Evolutionary conservation across 2,329 filamentous ascomycete genomes (phyloP).

Genomic region (Fusarium coffeatum): DNA sequence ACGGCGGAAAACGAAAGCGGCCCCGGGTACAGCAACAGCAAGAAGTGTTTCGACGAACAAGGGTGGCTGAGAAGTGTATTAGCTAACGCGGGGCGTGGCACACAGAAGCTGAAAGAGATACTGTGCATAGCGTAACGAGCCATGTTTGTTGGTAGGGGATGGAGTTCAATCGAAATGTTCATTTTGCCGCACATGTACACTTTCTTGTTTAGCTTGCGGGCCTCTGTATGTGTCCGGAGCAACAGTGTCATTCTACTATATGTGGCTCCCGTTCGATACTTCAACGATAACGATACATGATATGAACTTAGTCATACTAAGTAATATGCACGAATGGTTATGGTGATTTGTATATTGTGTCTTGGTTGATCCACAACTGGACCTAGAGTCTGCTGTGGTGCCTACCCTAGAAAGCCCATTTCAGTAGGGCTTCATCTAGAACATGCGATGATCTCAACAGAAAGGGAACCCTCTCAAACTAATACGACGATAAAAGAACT

Average conservation of each 20-base stretch:
- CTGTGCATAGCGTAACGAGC: constrained; percentile 12
- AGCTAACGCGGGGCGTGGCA: constrained; percentile 16
- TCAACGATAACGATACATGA: not conserved
- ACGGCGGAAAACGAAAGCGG: constrained; percentile 67
- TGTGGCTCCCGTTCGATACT: not conserved
- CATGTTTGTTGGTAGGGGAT: constrained; percentile 7
- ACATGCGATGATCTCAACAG: not conserved
- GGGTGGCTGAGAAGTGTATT: constrained; percentile 34
- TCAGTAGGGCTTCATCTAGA: not conserved
- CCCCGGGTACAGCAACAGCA: constrained; percentile 38
- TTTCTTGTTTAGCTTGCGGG: not conserved
- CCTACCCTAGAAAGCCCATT: not conserved
- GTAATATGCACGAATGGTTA: not conserved
- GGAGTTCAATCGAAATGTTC: constrained; percentile 5
- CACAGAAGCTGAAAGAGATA: not conserved
- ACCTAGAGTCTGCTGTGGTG: not conserved
- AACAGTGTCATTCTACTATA: not conserved
- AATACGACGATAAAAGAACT: not conserved
- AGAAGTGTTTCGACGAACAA: constrained; percentile 43
- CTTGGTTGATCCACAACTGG: not conserved
- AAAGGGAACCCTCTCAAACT: not conserved
- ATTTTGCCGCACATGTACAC: not conserved
- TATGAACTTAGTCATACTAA: not conserved
- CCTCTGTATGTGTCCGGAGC: not conserved
- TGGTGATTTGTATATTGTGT: too few species aligned